phyloP scores from a whole-genome alignment of 306 rosid species.

The Carpinus fangiana region DNA sequence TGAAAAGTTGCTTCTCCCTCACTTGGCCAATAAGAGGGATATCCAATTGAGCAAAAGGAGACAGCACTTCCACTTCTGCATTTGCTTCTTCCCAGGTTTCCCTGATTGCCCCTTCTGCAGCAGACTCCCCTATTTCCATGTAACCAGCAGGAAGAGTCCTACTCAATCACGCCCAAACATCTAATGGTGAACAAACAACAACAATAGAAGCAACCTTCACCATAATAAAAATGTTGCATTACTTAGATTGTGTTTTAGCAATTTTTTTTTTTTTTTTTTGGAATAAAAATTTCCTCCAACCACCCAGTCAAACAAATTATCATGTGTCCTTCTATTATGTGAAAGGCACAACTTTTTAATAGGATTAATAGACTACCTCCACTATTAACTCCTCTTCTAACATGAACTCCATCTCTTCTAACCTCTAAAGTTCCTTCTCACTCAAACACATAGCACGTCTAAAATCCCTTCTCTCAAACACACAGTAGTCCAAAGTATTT shows the following conservation, averaged over 20 bases:
- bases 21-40: constrained; percentile 96
- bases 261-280: background rate
- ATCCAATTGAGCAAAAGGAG: constrained; percentile 93
- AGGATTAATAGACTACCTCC: no score
- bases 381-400: no score
- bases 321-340: no score
- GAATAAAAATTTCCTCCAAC: no score
- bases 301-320: no score
- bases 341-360: no score
- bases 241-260: constrained; percentile 10
- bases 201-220: constrained; percentile 23
- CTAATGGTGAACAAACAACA: constrained; percentile 23
- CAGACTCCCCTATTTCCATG: constrained; percentile 94
- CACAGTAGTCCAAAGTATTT: no score
- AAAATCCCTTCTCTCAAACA: no score
- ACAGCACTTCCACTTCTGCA: constrained; percentile 85
- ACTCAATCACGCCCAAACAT: constrained; percentile 31
- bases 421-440: no score
- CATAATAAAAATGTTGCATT: constrained; percentile 16
- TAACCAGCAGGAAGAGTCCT: constrained; percentile 99
- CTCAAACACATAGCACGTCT: no score
- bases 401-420: no score
- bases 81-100: constrained; percentile 98
- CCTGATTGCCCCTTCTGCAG: constrained; percentile 91
- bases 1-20: constrained; percentile 31